A percentile compares a stretch with the other conserved stretches of the same genome.
phyloP scores from a whole-genome alignment of 2,329 filamentous ascomycete species.

The Sphaerostilbella broomeana region DNA sequence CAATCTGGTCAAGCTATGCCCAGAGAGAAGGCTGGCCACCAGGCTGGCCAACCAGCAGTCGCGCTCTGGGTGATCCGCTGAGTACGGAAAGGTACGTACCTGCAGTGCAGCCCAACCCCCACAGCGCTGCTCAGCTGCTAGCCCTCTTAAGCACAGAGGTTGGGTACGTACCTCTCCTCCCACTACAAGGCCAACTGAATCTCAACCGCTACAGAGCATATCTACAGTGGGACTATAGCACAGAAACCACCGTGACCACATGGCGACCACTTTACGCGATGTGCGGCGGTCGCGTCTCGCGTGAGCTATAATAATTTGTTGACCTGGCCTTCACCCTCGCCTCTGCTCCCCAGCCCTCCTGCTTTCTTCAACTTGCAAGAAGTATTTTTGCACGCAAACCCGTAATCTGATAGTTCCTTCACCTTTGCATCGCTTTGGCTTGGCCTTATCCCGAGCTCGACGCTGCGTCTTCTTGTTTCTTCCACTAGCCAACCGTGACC shows the following conservation, averaged over 20 bases:
- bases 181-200: too few relatives aligned
- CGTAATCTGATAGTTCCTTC: conserved; percentile 7
- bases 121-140: too few relatives aligned
- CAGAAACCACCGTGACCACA: too few relatives aligned
- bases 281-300: conserved; percentile 12
- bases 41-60: conserved; percentile 1
- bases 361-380: neutral
- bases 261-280: conserved; percentile 13
- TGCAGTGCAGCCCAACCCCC: neutral
- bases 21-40: conserved; percentile 8
- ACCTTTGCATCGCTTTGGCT: conserved; percentile 4
- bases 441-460: neutral
- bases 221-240: too few relatives aligned
- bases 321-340: too few relatives aligned
- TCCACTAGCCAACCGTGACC: conserved; percentile 3
- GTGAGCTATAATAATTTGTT: conserved; percentile 5
- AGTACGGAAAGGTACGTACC: neutral
- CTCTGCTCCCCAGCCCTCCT: conserved; percentile 1
- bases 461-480: neutral
- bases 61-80: too few relatives aligned
- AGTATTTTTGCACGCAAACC: conserved; percentile 4
- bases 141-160: too few relatives aligned
- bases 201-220: too few relatives aligned
- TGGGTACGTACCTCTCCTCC: too few relatives aligned
- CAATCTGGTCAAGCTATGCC: conserved; percentile 6